A percentile compares a stretch with the other conserved stretches of the same genome.
Evolutionary conservation across 192 early-diverging fungal genomes (phyloP).

Genomic region (Chytriomyces sp.): DNA sequence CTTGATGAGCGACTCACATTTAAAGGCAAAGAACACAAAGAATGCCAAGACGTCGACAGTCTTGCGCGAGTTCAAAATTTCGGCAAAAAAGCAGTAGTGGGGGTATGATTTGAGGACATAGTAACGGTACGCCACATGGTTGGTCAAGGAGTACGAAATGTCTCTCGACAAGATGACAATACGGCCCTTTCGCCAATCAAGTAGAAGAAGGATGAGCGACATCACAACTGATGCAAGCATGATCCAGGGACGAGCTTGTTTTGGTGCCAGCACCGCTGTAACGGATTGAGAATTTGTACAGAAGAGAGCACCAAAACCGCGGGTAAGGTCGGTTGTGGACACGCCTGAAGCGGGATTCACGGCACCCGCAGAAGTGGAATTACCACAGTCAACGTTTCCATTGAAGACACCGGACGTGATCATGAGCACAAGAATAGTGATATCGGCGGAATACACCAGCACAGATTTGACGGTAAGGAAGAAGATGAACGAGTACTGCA

Average conservation of each 20-base stretch:
- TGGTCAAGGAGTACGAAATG: constrained; percentile 78
- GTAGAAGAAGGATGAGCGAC: constrained; percentile 66
- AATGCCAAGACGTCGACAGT: constrained; percentile 71
- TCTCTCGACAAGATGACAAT: constrained; percentile 67
- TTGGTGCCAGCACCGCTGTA: constrained; percentile 9
- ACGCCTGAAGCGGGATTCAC: background rate
- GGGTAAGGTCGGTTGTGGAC: background rate
- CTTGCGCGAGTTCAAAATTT: constrained; percentile 69
- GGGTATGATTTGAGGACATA: constrained; percentile 73
- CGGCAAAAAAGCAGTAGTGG: constrained; percentile 80
- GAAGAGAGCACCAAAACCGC: constrained; percentile 10
- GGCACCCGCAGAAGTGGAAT: background rate
- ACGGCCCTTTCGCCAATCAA: constrained; percentile 71
- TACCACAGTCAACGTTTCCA: background rate
- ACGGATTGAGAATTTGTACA: background rate
- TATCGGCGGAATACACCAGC: constrained; percentile 78
- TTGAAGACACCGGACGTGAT: constrained; percentile 33
- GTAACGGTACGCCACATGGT: constrained; percentile 72
- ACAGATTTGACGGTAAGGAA: constrained; percentile 70
- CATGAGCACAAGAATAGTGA: constrained; percentile 73
- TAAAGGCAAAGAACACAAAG: constrained; percentile 85
- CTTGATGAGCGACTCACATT: constrained; percentile 57
- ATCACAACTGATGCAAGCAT: constrained; percentile 66
- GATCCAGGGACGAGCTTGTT: constrained; percentile 36
- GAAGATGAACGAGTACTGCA: constrained; percentile 62